A percentile compares a stretch with the other conserved stretches of the same genome.
Evolutionary conservation across 768 basidiomycete species (phyloP).

Genomic region (Amyloporia xantha): DNA sequence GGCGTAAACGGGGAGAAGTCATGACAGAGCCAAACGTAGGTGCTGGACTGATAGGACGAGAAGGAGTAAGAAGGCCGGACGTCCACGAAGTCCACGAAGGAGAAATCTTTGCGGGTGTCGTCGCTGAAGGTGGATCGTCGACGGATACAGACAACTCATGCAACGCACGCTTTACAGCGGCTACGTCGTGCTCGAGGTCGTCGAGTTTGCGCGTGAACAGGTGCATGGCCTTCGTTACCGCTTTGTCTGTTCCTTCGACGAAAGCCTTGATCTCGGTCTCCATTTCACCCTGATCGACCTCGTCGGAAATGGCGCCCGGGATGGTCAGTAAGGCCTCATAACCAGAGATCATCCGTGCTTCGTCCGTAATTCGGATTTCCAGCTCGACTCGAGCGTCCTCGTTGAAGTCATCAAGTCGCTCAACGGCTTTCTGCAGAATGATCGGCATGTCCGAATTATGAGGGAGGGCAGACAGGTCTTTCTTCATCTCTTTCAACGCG

Average conservation of each 20-base stretch:
- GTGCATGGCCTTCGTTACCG: slow-evolving; percentile 39
- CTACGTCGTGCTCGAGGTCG: slow-evolving; percentile 74
- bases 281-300: slow-evolving; percentile 30
- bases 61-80: slow-evolving; percentile 40
- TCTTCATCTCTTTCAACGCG: slow-evolving; percentile 53
- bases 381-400: slow-evolving; percentile 81
- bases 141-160: slow-evolving; percentile 34
- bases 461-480: slow-evolving; percentile 23
- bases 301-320: slow-evolving; percentile 36
- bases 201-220: slow-evolving; percentile 55
- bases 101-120: slow-evolving; percentile 6
- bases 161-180: slow-evolving; percentile 52
- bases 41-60: slow-evolving; percentile 37
- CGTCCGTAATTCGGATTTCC: slow-evolving; percentile 73
- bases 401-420: slow-evolving; percentile 63
- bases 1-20: slow-evolving; percentile 55
- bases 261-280: slow-evolving; percentile 50
- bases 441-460: slow-evolving; percentile 13
- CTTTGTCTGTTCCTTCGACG: slow-evolving; percentile 44
- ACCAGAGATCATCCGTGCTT: slow-evolving; percentile 54
- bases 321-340: slow-evolving; percentile 64
- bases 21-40: slow-evolving; percentile 71
- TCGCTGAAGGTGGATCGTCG: slow-evolving; percentile 4
- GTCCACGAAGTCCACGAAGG: slow-evolving; percentile 47
- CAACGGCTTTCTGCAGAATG: slow-evolving; percentile 45